Base-by-base conservation (phyloP, 768 basidiomycete species). In the Kockovaella imperatae region DNA sequence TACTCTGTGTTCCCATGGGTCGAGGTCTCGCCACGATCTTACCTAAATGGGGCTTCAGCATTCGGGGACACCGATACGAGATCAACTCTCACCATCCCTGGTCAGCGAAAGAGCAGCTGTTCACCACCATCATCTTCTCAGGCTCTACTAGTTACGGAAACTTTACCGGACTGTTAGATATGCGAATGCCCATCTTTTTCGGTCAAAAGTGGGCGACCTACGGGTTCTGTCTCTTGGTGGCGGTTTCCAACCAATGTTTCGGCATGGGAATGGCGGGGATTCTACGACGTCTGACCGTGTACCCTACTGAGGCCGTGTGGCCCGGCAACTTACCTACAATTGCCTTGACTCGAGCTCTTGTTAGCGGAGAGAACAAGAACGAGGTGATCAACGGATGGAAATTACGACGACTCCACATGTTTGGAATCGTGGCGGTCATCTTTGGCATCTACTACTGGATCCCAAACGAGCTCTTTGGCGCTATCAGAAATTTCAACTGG, bases 381-480 rank as follows among this genome's bases (percentile, higher is more conserved):
- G 38, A 40, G 20, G 11, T 11, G 11, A 21, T 40, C 38, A 11
- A 11, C 38, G 20, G 20, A 10, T 40, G 38, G 38, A 40, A 11
- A 20, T 11, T 40, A 10, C 11, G 13, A 13, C 38, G 38, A 40
- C 21, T 11, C 13, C 38, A 40, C 11, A 40, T 40, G 38, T 40
- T 40, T 20, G 11, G 11, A 11, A 11, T 13, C 38, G 11, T 20
- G 11, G 11, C 11, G 13, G 38, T 11, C 20, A 40, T 40, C 38
- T 40, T 40, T 20, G 48, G 53, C 47, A 39, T 50, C 41, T 62
- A 58, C 53, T 70, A 57, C 55, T 65, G 54, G 57, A 50, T 64
- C 57, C 62, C 60, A 35, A 49, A 49, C 11, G 41, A 35, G 28
- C 34, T 62, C 5, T 13, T 52, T 23, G 43, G 42, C 20, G 41